A percentile compares a stretch with the other conserved stretches of the same genome.
phyloP scores from a whole-genome alignment of 106 monocot species.

The Alisma plantagoaquatica region DNA sequence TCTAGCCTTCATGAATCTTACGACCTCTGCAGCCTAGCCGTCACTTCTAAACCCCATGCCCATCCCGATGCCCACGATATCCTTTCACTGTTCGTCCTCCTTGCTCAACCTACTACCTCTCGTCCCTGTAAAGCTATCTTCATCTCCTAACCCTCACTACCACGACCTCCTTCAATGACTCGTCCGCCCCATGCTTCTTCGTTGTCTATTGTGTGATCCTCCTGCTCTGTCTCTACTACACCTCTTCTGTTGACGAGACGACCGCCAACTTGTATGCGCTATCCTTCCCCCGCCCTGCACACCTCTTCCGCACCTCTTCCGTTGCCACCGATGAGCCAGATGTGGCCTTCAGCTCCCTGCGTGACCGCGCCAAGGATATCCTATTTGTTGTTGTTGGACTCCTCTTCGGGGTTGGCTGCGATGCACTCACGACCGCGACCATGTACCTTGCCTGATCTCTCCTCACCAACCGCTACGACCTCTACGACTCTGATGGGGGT shows the following conservation, averaged over 20 bases:
- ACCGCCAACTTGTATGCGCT: no score
- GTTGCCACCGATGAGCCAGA: background rate
- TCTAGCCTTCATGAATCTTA: no score
- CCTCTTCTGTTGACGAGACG: no score
- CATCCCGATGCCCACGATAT: no score
- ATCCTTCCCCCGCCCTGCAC: no score
- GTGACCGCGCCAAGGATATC: slow-evolving; percentile 11
- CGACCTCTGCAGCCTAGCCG: no score
- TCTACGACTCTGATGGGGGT: slow-evolving; percentile 1
- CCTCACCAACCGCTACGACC: slow-evolving; percentile 13
- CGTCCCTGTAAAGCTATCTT: slow-evolving; percentile 21
- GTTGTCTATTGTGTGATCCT: no score
- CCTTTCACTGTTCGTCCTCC: background rate
- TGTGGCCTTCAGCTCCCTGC: slow-evolving; percentile 1
- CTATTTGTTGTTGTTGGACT: slow-evolving; percentile 17
- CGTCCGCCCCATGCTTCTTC: no score
- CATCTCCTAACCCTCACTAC: slow-evolving; percentile 21
- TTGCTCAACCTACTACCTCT: background rate
- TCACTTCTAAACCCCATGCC: no score
- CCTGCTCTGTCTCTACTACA: no score
- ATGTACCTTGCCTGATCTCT: slow-evolving; percentile 29
- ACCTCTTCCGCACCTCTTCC: no score
- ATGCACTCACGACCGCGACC: slow-evolving; percentile 20
- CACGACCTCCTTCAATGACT: slow-evolving; percentile 2
- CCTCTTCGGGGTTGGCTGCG: slow-evolving; percentile 19